Evolutionary conservation across 2,329 filamentous ascomycete genomes (phyloP).

Genomic region (Xylariales sp.): DNA sequence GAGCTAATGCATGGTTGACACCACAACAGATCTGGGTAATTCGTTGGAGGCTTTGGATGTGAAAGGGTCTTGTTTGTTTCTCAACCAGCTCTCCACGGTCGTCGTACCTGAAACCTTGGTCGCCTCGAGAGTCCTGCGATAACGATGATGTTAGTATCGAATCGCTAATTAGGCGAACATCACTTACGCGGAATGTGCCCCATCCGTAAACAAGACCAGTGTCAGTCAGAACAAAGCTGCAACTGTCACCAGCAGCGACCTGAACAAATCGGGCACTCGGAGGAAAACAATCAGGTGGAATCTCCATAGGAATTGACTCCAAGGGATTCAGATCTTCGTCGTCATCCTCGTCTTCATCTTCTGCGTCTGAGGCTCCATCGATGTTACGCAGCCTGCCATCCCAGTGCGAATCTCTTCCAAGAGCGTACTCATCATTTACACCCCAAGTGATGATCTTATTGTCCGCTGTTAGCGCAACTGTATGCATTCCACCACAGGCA

Average conservation of each 20-base stretch:
- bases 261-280: not conserved
- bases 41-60: not conserved
- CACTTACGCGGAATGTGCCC: not conserved
- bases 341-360: not conserved
- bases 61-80: not conserved
- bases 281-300: not conserved
- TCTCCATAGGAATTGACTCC: not conserved
- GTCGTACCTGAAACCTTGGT: not conserved
- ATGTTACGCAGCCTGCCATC: no score
- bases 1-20: not conserved
- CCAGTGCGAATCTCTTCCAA: not conserved
- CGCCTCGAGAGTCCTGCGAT: not conserved
- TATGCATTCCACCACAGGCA: constrained; percentile 60
- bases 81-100: no score
- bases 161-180: not conserved
- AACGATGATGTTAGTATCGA: not conserved
- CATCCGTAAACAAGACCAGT: not conserved
- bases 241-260: not conserved
- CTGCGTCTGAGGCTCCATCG: no score
- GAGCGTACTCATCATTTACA: constrained; percentile 58
- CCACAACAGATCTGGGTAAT: not conserved
- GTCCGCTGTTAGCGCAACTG: constrained; percentile 54
- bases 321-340: not conserved
- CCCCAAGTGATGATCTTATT: constrained; percentile 61
- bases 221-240: not conserved